These are phyloP conservation scores for Crucihimalaya himalaica DNA, from an alignment of 345 rosid genomes.

Conservation along the genomic window DNA sequence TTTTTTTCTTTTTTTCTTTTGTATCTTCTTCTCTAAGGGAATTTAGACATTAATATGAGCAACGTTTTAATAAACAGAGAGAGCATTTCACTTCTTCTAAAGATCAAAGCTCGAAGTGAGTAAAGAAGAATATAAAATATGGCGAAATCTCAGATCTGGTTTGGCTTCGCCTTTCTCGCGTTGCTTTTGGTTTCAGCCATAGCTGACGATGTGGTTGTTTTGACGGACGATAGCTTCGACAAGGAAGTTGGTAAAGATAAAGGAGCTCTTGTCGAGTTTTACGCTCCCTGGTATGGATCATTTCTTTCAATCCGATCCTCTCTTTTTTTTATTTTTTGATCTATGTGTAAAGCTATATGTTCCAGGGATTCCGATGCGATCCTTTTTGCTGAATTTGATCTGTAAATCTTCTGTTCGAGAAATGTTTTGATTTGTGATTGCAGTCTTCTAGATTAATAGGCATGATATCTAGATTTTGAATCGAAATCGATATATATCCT, in stretches of 20 bases:
- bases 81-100: not conserved
- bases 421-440: constrained; percentile 19
- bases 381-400: not conserved
- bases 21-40: constrained; percentile 23
- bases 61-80: constrained; percentile 8
- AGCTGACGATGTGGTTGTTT: constrained; percentile 83
- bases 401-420: not conserved
- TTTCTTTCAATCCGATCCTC: not conserved
- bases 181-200: constrained; percentile 56
- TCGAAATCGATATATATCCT: not conserved
- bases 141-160: constrained; percentile 77
- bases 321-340: not conserved
- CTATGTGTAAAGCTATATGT: not conserved
- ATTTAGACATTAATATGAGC: not conserved
- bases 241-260: constrained; percentile 88
- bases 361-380: not conserved
- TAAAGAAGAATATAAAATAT: constrained; percentile 30
- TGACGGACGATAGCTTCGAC: constrained; percentile 90
- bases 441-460: not conserved
- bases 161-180: constrained; percentile 47
- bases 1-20: not conserved
- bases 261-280: constrained; percentile 97
- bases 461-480: not conserved
- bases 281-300: constrained; percentile 87
- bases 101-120: constrained; percentile 4